Percentiles rank a stretch among this genome's conserved stretches.
These are phyloP conservation scores for Coemansia umbellata DNA, from an alignment of 192 early-diverging fungal species.

Conservation along the genomic window DNA sequence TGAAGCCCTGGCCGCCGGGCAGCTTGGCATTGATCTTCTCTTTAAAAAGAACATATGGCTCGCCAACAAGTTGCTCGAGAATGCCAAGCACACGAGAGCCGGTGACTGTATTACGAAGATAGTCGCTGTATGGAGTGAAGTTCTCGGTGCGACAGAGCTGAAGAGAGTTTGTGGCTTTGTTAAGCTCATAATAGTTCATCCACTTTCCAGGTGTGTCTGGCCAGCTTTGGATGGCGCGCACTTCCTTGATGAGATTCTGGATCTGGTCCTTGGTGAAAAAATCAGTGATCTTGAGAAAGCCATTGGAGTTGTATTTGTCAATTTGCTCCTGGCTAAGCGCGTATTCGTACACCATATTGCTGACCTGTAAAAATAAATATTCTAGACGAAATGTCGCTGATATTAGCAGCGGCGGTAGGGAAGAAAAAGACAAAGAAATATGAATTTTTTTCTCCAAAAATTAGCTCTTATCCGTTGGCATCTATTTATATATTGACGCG, in stretches of 20 bases:
- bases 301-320: constrained; percentile 44
- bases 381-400: not conserved
- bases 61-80: constrained; percentile 52
- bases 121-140: constrained; percentile 55
- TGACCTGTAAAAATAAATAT: no score
- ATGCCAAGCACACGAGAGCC: constrained; percentile 47
- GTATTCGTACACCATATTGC: constrained; percentile 29
- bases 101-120: constrained; percentile 48
- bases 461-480: no score
- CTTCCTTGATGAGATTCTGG: constrained; percentile 40
- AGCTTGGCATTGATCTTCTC: constrained; percentile 64
- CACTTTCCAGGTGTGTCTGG: constrained; percentile 54
- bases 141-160: constrained; percentile 61
- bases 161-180: constrained; percentile 40
- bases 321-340: constrained; percentile 51
- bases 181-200: constrained; percentile 65
- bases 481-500: no score
- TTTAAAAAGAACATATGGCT: constrained; percentile 58
- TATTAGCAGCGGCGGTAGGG: no score
- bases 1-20: constrained; percentile 58
- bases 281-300: constrained; percentile 58
- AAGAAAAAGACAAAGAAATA: no score
- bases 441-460: no score
- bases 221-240: constrained; percentile 52
- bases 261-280: constrained; percentile 52